Evolutionary conservation across 1,284 basidiomycete genomes (phyloP).

Genomic region (Tylopilus sp.): DNA sequence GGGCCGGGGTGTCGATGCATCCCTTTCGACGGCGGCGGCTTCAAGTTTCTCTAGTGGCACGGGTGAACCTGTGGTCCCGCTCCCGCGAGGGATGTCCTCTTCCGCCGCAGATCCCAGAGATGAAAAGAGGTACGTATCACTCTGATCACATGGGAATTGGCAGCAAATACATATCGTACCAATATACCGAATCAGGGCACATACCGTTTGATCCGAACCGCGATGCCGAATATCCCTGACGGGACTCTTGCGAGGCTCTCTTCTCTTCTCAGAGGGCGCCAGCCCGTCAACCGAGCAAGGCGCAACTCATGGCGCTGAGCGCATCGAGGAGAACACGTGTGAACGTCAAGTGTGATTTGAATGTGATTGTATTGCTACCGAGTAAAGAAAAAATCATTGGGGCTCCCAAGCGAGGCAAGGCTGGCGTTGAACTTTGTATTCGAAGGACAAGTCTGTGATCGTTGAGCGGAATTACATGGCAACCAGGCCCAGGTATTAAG

Average conservation of each 20-base stretch:
- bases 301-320: background rate
- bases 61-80: background rate
- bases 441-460: background rate
- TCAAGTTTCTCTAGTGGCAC: background rate
- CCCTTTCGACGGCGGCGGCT: background rate
- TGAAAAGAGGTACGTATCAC: background rate
- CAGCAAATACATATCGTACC: background rate
- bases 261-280: background rate
- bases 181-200: background rate
- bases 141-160: background rate
- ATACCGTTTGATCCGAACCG: background rate
- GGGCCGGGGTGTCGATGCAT: background rate
- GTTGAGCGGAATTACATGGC: background rate
- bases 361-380: background rate
- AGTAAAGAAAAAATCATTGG: background rate
- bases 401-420: background rate
- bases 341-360: too few species aligned
- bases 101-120: background rate
- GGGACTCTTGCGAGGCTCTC: background rate
- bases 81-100: background rate
- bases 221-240: background rate
- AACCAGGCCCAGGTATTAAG: too few species aligned
- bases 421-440: background rate
- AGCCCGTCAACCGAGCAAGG: background rate
- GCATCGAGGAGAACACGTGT: background rate